Evolutionary conservation across 2,329 filamentous ascomycete genomes (phyloP).

Genomic region (Fusarium lateritium): DNA sequence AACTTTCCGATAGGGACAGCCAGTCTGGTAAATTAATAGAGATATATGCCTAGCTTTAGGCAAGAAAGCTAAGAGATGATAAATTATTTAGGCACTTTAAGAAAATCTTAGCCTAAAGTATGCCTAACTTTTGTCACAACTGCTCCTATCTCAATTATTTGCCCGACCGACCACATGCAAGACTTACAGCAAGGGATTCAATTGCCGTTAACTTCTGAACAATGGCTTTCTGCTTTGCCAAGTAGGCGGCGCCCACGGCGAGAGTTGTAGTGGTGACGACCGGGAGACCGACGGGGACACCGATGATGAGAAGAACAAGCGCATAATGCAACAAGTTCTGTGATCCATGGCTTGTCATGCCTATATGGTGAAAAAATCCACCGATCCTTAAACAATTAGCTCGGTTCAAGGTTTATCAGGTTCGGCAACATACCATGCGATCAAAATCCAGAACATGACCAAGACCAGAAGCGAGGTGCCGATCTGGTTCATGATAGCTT

Average conservation of each 20-base stretch:
- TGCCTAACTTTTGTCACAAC: no score
- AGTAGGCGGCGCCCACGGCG: constrained; percentile 29
- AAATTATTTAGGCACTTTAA: no score
- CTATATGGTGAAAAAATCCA: constrained; percentile 36
- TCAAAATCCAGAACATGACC: constrained; percentile 34
- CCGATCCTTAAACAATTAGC: constrained; percentile 10
- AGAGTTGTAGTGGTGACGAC: constrained; percentile 38
- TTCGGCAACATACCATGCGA: constrained; percentile 6
- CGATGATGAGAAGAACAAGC: constrained; percentile 35
- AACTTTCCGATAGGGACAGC: no score
- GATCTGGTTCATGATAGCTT: constrained; percentile 38
- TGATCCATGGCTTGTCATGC: constrained; percentile 16
- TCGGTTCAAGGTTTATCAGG: no score
- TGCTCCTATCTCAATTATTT: no score
- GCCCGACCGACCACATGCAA: no score
- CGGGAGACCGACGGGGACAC: constrained; percentile 32
- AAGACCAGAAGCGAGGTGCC: constrained; percentile 29
- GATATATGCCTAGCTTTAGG: no score
- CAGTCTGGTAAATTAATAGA: no score
- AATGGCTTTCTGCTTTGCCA: constrained; percentile 32
- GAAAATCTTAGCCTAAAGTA: no score
- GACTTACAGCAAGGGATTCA: constrained; percentile 23
- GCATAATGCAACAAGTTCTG: constrained; percentile 38
- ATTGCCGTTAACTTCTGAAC: constrained; percentile 27
- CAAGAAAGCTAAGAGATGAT: no score